phyloP scores from a whole-genome alignment of 1,139 yeast species.

The Suhomyces coccinellae region DNA sequence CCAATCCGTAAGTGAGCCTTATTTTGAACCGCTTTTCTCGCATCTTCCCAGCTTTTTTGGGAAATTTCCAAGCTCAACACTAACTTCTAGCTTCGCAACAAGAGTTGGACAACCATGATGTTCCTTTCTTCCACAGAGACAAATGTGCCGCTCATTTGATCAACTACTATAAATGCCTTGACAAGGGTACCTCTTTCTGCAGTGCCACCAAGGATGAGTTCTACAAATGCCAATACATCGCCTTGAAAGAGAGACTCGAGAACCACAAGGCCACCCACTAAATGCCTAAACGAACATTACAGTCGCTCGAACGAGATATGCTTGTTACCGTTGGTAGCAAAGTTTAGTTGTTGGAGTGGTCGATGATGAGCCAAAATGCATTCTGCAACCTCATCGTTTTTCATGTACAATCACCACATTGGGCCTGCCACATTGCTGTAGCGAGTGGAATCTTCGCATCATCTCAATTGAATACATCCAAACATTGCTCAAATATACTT shows the following conservation, averaged over 20 bases:
- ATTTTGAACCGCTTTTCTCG: too few species aligned
- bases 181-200: slow-evolving; percentile 49
- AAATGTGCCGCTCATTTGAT: slow-evolving; percentile 50
- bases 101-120: slow-evolving; percentile 46
- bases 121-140: slow-evolving; percentile 50
- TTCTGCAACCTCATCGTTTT: background rate
- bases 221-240: slow-evolving; percentile 48
- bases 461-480: too few species aligned
- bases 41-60: background rate
- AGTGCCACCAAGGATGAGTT: slow-evolving; percentile 44
- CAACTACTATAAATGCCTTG: slow-evolving; percentile 47
- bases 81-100: slow-evolving; percentile 34
- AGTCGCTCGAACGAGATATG: background rate
- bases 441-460: background rate
- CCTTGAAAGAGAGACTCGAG: slow-evolving; percentile 48
- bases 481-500: background rate
- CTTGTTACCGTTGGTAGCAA: too few species aligned
- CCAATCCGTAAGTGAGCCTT: slow-evolving; percentile 18
- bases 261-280: slow-evolving; percentile 16
- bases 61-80: background rate
- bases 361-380: background rate
- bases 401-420: background rate
- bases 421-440: background rate
- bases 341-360: background rate
- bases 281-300: background rate